A percentile compares a stretch with the other conserved stretches of the same genome.
These are phyloP conservation scores for Zelonia costaricensis DNA, from an alignment of 208 protist genomes.

Conservation along the genomic window DNA sequence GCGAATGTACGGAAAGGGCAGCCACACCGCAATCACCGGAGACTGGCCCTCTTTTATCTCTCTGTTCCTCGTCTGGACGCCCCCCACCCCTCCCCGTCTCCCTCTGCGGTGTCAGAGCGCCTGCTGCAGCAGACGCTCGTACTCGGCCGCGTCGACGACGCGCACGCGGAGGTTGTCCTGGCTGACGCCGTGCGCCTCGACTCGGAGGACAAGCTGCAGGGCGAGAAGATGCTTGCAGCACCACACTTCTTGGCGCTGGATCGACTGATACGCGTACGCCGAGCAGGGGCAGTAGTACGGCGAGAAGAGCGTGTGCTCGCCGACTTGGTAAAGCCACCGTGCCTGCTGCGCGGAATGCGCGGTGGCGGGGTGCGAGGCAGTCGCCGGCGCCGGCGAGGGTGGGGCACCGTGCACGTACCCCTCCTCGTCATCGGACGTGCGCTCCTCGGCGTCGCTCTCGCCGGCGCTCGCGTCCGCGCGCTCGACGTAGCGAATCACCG, in stretches of 20 bases:
- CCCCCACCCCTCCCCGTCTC: too few species aligned
- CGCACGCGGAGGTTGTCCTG: conserved; percentile 51
- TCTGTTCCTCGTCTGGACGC: too few species aligned
- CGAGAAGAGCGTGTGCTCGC: conserved; percentile 74
- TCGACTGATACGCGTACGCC: conserved; percentile 74
- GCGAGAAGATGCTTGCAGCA: conserved; percentile 88
- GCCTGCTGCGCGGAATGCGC: not conserved
- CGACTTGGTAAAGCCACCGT: conserved; percentile 73
- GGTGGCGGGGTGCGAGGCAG: not conserved
- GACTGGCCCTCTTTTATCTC: too few species aligned
- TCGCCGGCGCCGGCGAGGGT: not conserved
- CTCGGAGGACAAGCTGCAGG: conserved; percentile 55
- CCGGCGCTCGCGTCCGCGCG: not conserved
- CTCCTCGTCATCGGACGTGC: not conserved
- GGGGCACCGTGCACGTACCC: not conserved
- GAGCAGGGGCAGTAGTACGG: conserved; percentile 82
- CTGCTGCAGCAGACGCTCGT: conserved; percentile 22
- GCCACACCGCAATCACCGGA: too few species aligned
- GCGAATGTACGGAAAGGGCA: too few species aligned
- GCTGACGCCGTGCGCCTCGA: conserved; percentile 54
- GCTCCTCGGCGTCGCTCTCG: not conserved
- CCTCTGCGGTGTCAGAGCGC: too few species aligned
- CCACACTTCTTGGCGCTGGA: conserved; percentile 72
- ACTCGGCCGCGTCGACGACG: conserved; percentile 30
- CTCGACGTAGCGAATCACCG: conserved; percentile 66